Percentiles rank a stretch among this genome's conserved stretches.
phyloP scores from a whole-genome alignment of 2,329 filamentous ascomycete species.

The Aureobasidium uvarum region DNA sequence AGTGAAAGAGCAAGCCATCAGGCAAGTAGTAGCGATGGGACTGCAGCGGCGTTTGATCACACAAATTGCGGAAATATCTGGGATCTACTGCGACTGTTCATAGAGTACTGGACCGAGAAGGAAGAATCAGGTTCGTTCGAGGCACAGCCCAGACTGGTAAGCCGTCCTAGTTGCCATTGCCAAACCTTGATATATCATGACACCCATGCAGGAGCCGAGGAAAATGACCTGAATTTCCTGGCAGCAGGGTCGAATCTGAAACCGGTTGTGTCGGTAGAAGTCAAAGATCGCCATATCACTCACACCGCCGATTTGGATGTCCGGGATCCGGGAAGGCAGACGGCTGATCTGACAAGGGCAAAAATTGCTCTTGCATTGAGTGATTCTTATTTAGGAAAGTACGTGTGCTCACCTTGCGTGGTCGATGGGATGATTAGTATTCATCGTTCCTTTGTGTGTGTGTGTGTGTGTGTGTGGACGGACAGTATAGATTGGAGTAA shows the following conservation, averaged over 20 bases:
- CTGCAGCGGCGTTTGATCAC: constrained; percentile 16
- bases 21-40: constrained; percentile 7
- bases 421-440: background rate
- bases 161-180: background rate
- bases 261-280: constrained; percentile 18
- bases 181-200: constrained; percentile 14
- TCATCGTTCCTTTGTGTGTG: background rate
- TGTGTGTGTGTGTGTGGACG: no score
- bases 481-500: background rate
- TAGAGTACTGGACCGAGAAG: background rate
- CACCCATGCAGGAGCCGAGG: background rate
- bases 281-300: constrained; percentile 15
- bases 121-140: background rate
- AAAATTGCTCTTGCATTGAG: constrained; percentile 9
- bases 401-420: background rate
- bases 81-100: background rate
- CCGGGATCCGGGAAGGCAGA: constrained; percentile 19
- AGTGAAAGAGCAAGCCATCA: background rate
- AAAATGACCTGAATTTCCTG: background rate
- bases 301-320: constrained; percentile 24
- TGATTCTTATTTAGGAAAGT: background rate
- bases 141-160: background rate
- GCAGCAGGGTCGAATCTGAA: constrained; percentile 3
- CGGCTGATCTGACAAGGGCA: constrained; percentile 14
- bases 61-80: constrained; percentile 18